phyloP scores from a whole-genome alignment of 1,284 basidiomycete species.

The Cryptococcus sp. region DNA sequence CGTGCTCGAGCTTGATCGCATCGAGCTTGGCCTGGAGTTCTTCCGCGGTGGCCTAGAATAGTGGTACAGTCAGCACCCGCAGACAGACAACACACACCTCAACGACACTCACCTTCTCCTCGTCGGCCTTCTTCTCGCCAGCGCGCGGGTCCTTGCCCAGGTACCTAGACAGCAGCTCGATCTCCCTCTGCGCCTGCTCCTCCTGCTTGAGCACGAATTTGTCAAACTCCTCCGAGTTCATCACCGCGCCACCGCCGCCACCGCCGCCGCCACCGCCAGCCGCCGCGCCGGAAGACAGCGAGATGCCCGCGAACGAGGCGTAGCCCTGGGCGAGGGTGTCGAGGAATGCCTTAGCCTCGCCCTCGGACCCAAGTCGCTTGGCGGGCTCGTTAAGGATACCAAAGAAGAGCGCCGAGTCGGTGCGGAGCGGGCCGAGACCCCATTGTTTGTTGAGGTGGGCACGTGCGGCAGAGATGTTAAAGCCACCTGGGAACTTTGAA shows the following conservation, averaged over 20 bases:
- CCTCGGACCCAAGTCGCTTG: slow-evolving; percentile 87
- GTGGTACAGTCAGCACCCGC: neutral
- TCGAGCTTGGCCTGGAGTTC: slow-evolving; percentile 84
- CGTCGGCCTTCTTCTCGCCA: slow-evolving; percentile 83
- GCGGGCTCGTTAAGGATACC: slow-evolving; percentile 88
- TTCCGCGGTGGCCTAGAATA: slow-evolving; percentile 41
- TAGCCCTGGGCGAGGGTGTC: slow-evolving; percentile 81
- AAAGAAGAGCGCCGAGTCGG: slow-evolving; percentile 86
- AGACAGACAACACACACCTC: neutral
- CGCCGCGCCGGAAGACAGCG: slow-evolving; percentile 64
- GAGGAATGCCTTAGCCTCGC: slow-evolving; percentile 89
- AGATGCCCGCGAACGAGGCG: slow-evolving; percentile 81
- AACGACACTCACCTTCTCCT: slow-evolving; percentile 60
- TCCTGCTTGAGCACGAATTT: slow-evolving; percentile 94
- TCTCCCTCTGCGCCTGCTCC: slow-evolving; percentile 85
- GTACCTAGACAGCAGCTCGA: slow-evolving; percentile 95
- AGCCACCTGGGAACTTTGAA: slow-evolving; percentile 97
- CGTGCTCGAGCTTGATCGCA: slow-evolving; percentile 67
- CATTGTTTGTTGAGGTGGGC: slow-evolving; percentile 81
- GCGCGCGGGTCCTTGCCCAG: slow-evolving; percentile 87
- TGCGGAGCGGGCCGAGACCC: slow-evolving; percentile 85
- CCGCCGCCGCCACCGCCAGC: slow-evolving; percentile 61
- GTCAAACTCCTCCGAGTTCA: slow-evolving; percentile 97
- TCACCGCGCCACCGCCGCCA: slow-evolving; percentile 70
- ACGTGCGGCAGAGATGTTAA: slow-evolving; percentile 93